Evolutionary conservation across 1,284 basidiomycete genomes (phyloP).

Genomic region (Omphalotus olearius): DNA sequence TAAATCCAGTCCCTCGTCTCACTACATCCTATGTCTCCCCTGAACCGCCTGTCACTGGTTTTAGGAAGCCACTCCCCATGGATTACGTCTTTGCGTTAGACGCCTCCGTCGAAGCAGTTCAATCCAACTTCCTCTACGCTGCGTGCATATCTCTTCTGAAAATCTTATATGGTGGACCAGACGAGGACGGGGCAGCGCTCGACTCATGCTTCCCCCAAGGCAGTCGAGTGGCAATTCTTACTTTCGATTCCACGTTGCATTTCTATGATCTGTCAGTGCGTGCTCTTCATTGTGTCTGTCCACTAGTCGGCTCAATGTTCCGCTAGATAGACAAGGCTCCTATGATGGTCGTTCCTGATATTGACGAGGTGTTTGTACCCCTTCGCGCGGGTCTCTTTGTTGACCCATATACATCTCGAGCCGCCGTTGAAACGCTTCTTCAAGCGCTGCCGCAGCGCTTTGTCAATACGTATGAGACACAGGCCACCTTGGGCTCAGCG

Average conservation of each 20-base stretch:
- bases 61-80: constrained; percentile 64
- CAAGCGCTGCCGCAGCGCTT: constrained; percentile 66
- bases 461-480: constrained; percentile 41
- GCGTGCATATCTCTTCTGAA: constrained; percentile 66
- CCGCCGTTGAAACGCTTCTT: constrained; percentile 59
- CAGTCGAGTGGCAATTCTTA: constrained; percentile 73
- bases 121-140: constrained; percentile 71
- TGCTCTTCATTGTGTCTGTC: constrained; percentile 14
- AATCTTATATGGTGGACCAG: constrained; percentile 61
- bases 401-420: constrained; percentile 72
- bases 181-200: constrained; percentile 35
- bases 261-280: constrained; percentile 90
- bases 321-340: constrained; percentile 57
- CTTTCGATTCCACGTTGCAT: constrained; percentile 82
- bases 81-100: constrained; percentile 90
- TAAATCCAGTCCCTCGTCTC: constrained; percentile 54
- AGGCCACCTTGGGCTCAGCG: constrained; percentile 79
- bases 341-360: constrained; percentile 85
- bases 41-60: constrained; percentile 40
- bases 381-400: constrained; percentile 77
- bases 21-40: constrained; percentile 48
- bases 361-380: constrained; percentile 91
- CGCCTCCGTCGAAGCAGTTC: constrained; percentile 70
- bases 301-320: constrained; percentile 22
- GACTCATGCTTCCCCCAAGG: constrained; percentile 50